Evolutionary conservation across 2,329 filamentous ascomycete species (phyloP), one percentile per base, ranked within the genome.

Genomic region (Lanzia echinophila): DNA sequence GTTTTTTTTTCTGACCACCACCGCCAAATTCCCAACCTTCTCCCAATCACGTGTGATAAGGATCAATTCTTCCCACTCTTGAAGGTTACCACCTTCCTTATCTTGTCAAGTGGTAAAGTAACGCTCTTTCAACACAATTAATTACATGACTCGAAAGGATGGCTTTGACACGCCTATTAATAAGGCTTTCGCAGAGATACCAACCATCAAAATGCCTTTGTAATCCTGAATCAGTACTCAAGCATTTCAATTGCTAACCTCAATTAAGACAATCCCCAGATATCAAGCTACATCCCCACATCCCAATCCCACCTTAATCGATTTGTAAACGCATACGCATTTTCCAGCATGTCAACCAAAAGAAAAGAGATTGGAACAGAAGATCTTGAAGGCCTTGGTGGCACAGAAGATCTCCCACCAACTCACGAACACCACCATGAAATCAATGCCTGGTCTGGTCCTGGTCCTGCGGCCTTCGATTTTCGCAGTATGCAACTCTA

Each of bases 381-480:
- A 28, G 57, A 58, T 5, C 10, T 54, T 15, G 45, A 46, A 39
- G 53, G 58, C 42, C 53, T 62, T 15, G 51, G 50, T 55, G 57
- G 57, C 17, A 53, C 54, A 20, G 56, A 47, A 17, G 56, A 56
- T 44, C 24, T 62, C 4, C 19, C 49, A 6, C 42, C 58, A 43
- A 50, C 47, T 15, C 45, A 52, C 11, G 58, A 50, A 24, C 36
- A 39, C 32, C 50, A 48, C 24, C 44, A 48, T 24, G 28, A 53
- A 48, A 48, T 53, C 5, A 67, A 62, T 53, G 63, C 66, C 15
- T 69, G 67, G 67, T 61, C 60, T 19, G 55, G 53, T 24, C 62
- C 67, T 38, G 67, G 66, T 6, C 59, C 59, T 41, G 65, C 66
- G 33, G 65, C 66, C 34, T 69, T 67, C 44, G 67, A 69, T 53